Evolutionary conservation across 306 rosid genomes (phyloP), one percentile per base, ranked within the genome.

Genomic region (Sphenostylis stenocarpa): DNA sequence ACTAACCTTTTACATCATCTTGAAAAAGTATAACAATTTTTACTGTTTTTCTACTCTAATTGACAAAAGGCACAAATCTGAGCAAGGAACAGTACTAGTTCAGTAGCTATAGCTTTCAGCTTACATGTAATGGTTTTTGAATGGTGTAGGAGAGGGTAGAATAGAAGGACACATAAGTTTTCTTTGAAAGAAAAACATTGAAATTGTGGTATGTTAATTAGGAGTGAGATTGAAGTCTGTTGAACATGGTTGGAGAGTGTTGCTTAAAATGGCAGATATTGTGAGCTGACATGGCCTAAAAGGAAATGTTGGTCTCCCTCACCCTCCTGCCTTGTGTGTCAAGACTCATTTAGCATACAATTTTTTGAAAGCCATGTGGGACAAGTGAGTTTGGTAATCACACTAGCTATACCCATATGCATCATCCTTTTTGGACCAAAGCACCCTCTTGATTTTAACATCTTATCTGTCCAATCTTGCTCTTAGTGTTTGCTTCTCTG

Each of bases 211-310:
- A 51, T 26, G 36, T 91, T 85, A 91, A 67, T 58, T 67, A 69
- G 88, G 96, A 93, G 98, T 93, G 85, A 80, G 78, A 75, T 84
- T 81, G 77, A 91, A 91, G 93, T 67, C 64, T 85, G 61, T 44
- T 56, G 75, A 79, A 87, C 72, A 51, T 85, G 87, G 83, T 81
- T 84, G 84, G 91, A 85, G 87, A 56, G 77, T 67, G 43, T 89
- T 88, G 96, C 98, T 93, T 93, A 87, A 83, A 83, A 61, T 83
- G 77, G 77, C 84, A 93, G 91, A 74, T 17, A 78, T n/a, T 19
- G 14, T 11, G 4, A 38, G 13, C 85, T 17, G 57, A 47, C 2
- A 4, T 47, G 53, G 17, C 15, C 58, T 76, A 76, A 75, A 68
- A 81, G 21, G 80, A 87, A 84, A 85, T 78, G 76, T 77, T 84